Conservation (phyloP, 176 grass and related monocot genomes). For the Musa schizocarpa region DNA sequence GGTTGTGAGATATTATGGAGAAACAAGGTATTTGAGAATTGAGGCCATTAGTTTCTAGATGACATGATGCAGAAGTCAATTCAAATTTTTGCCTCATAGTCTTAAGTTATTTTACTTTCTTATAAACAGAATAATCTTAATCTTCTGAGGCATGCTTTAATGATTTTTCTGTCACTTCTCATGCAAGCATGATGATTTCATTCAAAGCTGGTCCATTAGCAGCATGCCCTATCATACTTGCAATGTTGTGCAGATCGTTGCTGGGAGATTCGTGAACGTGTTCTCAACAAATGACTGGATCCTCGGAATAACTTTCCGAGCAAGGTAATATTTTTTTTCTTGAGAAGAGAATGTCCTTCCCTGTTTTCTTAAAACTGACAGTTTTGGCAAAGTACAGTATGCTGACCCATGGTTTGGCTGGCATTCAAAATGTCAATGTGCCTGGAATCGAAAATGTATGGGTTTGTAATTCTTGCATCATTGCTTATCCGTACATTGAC, state of each 20-base stretch:
- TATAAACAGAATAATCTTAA: too few relatives aligned
- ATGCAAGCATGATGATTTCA: background rate
- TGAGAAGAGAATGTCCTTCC: background rate
- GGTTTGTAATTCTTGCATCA: too few relatives aligned
- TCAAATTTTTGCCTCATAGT: too few relatives aligned
- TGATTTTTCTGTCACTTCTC: too few relatives aligned
- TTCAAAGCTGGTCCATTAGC: background rate
- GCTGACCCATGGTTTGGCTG: conserved; percentile 74
- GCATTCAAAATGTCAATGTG: conserved; percentile 56
- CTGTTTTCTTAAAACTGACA: background rate
- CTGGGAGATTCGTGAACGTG: conserved; percentile 68
- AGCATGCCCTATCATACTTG: background rate
- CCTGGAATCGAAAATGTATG: conserved; percentile 74
- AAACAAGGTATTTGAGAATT: too few relatives aligned
- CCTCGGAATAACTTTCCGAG: conserved; percentile 61
- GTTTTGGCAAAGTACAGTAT: conserved; percentile 30
- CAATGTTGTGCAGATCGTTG: conserved; percentile 45
- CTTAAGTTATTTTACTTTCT: too few relatives aligned
- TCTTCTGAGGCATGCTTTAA: too few relatives aligned
- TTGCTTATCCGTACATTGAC: too few relatives aligned
- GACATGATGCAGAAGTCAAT: too few relatives aligned
- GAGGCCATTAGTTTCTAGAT: too few relatives aligned
- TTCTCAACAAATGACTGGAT: conserved; percentile 83
- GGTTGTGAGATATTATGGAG: too few relatives aligned
- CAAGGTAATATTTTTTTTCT: conserved; percentile 36